Conservation (phyloP, 345 rosid species). For the Nasturtium officinale region DNA sequence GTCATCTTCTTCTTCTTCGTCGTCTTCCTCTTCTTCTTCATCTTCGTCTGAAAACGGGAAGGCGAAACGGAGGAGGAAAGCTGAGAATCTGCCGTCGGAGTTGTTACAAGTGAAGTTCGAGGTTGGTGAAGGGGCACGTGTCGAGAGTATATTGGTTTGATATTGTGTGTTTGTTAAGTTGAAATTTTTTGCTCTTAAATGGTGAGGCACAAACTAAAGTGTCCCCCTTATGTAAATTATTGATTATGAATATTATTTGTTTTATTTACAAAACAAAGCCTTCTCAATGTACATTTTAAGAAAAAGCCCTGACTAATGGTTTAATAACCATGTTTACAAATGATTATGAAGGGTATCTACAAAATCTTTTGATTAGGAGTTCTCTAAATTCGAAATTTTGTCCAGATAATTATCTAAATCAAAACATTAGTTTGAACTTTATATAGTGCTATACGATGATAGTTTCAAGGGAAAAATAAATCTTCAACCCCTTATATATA, state of each 20-base stretch:
- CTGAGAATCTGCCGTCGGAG: constrained; percentile 17
- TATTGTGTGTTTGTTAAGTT: not conserved
- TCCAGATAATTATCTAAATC: no score
- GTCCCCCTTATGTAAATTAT: constrained; percentile 7
- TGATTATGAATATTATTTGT: not conserved
- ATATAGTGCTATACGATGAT: no score
- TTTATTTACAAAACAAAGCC: not conserved
- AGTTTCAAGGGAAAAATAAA: no score
- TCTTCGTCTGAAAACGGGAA: constrained; percentile 52
- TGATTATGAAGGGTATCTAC: no score
- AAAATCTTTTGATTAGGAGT: no score
- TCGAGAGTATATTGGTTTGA: constrained; percentile 41
- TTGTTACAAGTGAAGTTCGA: constrained; percentile 33
- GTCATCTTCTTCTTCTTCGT: constrained; percentile 31
- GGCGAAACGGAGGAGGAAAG: constrained; percentile 67
- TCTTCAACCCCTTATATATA: no score
- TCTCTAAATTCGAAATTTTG: no score
- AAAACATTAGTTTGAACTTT: no score
- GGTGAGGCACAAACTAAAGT: constrained; percentile 6
- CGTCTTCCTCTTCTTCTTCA: constrained; percentile 39
- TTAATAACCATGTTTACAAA: no score
- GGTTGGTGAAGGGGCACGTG: constrained; percentile 44
- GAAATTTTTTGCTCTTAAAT: not conserved
- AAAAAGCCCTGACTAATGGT: not conserved
- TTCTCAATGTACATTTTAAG: not conserved